These are phyloP conservation scores for Hypseocharis bilobata DNA, from an alignment of 441 rosid species.

Conservation along the genomic window DNA sequence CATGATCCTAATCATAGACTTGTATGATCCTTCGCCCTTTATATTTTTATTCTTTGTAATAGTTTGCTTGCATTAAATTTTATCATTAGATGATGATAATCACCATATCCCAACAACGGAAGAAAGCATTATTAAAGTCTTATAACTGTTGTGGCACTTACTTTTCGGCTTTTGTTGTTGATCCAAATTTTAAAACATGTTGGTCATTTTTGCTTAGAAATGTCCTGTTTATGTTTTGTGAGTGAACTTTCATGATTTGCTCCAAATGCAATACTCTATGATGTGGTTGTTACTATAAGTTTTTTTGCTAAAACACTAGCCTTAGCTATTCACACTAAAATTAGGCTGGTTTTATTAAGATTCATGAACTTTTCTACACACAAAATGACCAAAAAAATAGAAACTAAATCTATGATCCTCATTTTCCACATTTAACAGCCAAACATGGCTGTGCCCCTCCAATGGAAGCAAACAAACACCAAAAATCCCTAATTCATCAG, in stretches of 20 bases:
- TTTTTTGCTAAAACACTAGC: neutral
- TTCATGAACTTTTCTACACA: neutral
- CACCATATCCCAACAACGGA: too few species aligned
- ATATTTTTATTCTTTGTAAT: neutral
- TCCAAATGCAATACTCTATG: neutral
- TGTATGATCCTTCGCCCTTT: neutral
- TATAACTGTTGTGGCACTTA: too few species aligned
- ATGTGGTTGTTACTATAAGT: neutral
- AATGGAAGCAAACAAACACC: too few species aligned
- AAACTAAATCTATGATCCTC: too few species aligned
- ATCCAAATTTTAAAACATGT: neutral
- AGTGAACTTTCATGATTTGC: neutral
- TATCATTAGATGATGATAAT: neutral
- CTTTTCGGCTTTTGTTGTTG: too few species aligned
- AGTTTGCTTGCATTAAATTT: neutral
- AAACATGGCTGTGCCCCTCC: too few species aligned
- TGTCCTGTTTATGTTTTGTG: neutral
- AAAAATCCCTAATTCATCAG: neutral
- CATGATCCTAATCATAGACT: neutral
- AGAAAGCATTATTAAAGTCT: too few species aligned
- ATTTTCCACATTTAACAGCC: too few species aligned
- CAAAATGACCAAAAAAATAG: too few species aligned
- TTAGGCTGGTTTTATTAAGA: neutral
- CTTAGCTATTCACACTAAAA: neutral
- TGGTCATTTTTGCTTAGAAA: neutral